Conservation (phyloP, 768 basidiomycete species). For the Kwoniella mangroviensis region DNA sequence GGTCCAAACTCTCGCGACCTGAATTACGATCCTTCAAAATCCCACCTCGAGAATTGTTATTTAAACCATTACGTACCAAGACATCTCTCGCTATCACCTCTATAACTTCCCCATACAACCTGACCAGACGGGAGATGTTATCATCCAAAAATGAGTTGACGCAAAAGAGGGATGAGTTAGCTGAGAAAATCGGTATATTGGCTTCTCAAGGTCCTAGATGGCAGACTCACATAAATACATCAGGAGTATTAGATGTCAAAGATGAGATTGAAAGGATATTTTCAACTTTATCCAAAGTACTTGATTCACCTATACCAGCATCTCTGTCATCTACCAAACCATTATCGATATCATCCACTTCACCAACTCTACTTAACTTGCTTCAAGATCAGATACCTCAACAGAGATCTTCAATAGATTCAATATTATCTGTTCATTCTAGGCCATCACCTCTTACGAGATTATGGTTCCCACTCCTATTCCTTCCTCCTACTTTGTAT, state of each 20-base stretch:
- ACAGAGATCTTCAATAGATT: conserved; percentile 52
- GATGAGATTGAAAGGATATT: conserved; percentile 47
- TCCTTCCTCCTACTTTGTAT: conserved; percentile 72
- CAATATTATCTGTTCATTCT: conserved; percentile 61
- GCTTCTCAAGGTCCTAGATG: conserved; percentile 51
- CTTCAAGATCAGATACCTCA: conserved; percentile 51
- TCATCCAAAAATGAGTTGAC: conserved; percentile 42
- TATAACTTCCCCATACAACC: conserved; percentile 47
- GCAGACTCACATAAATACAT: conserved; percentile 18
- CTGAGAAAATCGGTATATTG: conserved; percentile 46
- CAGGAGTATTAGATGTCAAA: conserved; percentile 25
- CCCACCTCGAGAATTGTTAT: conserved; percentile 44
- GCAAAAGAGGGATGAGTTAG: conserved; percentile 42
- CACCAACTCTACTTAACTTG: conserved; percentile 38
- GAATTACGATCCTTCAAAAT: conserved; percentile 37
- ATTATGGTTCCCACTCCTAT: conserved; percentile 79
- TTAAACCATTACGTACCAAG: conserved; percentile 33
- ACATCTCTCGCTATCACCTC: conserved; percentile 40
- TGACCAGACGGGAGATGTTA: conserved; percentile 54
- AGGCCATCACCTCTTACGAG: conserved; percentile 73
- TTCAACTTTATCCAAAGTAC: conserved; percentile 39
- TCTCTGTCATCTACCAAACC: conserved; percentile 10
- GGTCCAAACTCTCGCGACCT: conserved; percentile 32
- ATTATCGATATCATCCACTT: conserved; percentile 29
- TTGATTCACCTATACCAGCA: conserved; percentile 41